Conservation (phyloP, 441 rosid genomes). For the Croton laevigatus region DNA sequence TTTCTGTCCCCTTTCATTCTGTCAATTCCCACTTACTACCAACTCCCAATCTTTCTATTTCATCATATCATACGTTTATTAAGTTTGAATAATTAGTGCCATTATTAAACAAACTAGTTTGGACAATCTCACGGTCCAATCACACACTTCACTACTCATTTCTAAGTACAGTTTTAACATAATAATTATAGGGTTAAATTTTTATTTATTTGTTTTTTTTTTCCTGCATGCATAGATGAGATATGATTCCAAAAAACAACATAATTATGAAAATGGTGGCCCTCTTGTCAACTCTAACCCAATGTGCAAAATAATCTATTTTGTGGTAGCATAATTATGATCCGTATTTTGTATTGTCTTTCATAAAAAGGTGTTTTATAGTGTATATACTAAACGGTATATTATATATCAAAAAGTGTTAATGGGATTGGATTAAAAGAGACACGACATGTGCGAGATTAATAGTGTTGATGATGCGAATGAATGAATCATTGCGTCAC, state of each 20-base stretch:
- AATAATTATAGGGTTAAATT: constrained; percentile 7
- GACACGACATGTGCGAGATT: constrained; percentile 44
- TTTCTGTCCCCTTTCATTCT: constrained; percentile 32
- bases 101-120: constrained; percentile 19
- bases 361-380: constrained; percentile 15
- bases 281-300: constrained; percentile 37
- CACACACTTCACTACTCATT: constrained; percentile 16
- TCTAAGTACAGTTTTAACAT: constrained; percentile 27
- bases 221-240: constrained; percentile 28
- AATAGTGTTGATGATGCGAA: constrained; percentile 29
- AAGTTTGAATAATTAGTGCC: constrained; percentile 29
- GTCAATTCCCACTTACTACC: constrained; percentile 25
- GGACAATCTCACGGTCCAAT: constrained; percentile 29
- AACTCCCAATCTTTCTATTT: too few species aligned
- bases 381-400: not conserved
- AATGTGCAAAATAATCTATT: constrained; percentile 21
- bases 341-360: too few species aligned
- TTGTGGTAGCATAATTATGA: not conserved
- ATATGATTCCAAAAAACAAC: constrained; percentile 32
- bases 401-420: not conserved
- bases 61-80: not conserved
- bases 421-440: constrained; percentile 17
- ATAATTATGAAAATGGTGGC: constrained; percentile 30
- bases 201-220: not conserved
- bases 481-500: constrained; percentile 13